Evolutionary conservation across 2,329 filamentous ascomycete genomes (phyloP).

Genomic region (Colletotrichum limetticola): DNA sequence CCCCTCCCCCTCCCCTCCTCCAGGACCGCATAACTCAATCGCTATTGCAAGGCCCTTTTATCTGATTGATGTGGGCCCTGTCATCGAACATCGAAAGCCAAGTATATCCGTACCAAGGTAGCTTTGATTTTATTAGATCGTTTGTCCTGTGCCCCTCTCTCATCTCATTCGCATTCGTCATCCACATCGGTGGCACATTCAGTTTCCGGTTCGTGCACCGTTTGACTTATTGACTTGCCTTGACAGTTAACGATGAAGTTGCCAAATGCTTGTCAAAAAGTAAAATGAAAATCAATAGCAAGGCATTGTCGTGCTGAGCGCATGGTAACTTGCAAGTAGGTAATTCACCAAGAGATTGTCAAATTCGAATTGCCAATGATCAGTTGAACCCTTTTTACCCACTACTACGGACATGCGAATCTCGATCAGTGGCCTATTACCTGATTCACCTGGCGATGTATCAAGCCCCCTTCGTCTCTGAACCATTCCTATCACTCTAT

Average conservation of each 20-base stretch:
- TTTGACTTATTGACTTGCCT: neutral
- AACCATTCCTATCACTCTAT: no score
- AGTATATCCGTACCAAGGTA: neutral
- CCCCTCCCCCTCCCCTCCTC: no score
- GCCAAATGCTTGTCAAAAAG: neutral
- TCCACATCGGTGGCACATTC: neutral
- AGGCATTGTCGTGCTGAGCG: neutral
- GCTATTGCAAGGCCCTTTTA: conserved; percentile 14
- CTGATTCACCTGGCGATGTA: neutral
- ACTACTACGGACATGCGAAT: neutral
- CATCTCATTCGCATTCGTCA: conserved; percentile 21
- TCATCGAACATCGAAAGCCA: conserved; percentile 5
- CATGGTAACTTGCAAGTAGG: neutral
- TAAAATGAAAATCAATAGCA: neutral
- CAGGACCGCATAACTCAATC: conserved; percentile 21
- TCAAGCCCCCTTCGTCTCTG: no score
- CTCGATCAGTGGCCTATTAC: neutral
- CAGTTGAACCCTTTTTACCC: neutral
- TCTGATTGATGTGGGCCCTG: conserved; percentile 5
- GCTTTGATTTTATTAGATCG: neutral
- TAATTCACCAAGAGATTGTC: neutral
- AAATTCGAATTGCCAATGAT: neutral
- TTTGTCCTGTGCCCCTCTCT: conserved; percentile 17
- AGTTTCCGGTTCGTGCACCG: neutral
- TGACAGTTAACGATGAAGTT: neutral